Base-by-base conservation (phyloP, 116 monocot species). In the Iris pallida region DNA sequence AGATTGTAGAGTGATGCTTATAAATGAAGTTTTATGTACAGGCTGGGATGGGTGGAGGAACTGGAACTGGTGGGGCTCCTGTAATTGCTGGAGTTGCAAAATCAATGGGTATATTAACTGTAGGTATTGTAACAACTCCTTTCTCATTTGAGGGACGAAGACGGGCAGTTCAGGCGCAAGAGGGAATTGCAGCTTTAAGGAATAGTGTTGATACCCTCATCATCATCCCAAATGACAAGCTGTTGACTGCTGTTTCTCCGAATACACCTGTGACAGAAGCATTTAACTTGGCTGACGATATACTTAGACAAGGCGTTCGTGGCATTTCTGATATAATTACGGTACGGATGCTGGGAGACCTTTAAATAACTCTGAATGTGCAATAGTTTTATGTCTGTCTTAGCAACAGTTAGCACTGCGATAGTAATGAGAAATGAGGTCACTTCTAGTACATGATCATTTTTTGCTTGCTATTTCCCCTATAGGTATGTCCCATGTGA, bases 11-110 rank as follows among this genome's bases (percentile, higher is more conserved):
- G 30, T 30, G 30, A 30, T 30, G 30, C 30, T 30, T 30, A 30
- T 19, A 57, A 10, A 45, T 42, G 62, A 16, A 45, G 57, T 17
- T 65, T 55, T 19, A 51, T 69, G 2, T 68, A 42, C 72, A 80
- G 77, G 81, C 85, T 49, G 85, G 85, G 59, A 85, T 85, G 81
- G 85, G 81, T 20, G 85, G 85, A 42, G 85, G 85, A 7, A 85
- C 85, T 51, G 85, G 85, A 51, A 85, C 85, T 54, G 85, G 85
- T 53, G 85, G 81, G 45, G 85, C 85, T 17, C 85, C 85, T 30
- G 51, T 85, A 45, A 80, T 85, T 71, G 85, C 85, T 2, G 78
- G 80, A 12, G 70, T 85, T 74, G 78, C 78, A 45, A 80, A 77
- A 40, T 80, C 80, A 18, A 65, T 85, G 77, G 85, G 81, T 16